A percentile compares a stretch with the other conserved stretches of the same genome.
Evolutionary conservation across 768 basidiomycete species (phyloP).

Genomic region (Tylopilus balloui): DNA sequence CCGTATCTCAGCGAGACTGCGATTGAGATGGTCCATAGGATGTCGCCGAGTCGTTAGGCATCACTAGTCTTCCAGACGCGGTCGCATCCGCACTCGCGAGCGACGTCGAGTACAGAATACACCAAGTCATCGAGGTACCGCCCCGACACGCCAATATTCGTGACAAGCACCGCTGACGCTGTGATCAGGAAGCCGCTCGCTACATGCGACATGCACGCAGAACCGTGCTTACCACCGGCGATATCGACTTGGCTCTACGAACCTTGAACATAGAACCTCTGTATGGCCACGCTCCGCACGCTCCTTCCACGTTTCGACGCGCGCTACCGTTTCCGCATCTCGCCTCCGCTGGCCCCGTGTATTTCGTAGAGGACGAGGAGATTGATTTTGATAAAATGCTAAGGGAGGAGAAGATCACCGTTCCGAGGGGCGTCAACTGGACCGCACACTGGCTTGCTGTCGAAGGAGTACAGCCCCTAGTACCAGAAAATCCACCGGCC

Average conservation of each 20-base stretch:
- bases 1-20: conserved; percentile 6
- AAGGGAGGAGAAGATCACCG: conserved; percentile 76
- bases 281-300: conserved; percentile 52
- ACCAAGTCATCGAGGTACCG: conserved; percentile 89
- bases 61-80: conserved; percentile 67
- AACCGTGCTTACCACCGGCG: conserved; percentile 83
- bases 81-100: conserved; percentile 86
- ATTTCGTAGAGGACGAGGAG: conserved; percentile 95
- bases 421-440: conserved; percentile 81
- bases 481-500: conserved; percentile 92
- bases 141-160: background rate
- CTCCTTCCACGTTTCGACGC: conserved; percentile 37
- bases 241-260: conserved; percentile 91
- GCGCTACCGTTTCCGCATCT: conserved; percentile 44
- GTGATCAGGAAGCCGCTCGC: conserved; percentile 77
- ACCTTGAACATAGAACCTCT: conserved; percentile 95
- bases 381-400: conserved; percentile 92
- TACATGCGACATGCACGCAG: conserved; percentile 95
- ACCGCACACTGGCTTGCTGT: conserved; percentile 98
- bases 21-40: conserved; percentile 50
- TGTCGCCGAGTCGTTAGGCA: conserved; percentile 82
- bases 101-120: conserved; percentile 95
- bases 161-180: background rate
- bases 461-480: conserved; percentile 95
- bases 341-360: conserved; percentile 63